Evolutionary conservation across 306 rosid genomes (phyloP).

Genomic region (Potentilla sterilis): DNA sequence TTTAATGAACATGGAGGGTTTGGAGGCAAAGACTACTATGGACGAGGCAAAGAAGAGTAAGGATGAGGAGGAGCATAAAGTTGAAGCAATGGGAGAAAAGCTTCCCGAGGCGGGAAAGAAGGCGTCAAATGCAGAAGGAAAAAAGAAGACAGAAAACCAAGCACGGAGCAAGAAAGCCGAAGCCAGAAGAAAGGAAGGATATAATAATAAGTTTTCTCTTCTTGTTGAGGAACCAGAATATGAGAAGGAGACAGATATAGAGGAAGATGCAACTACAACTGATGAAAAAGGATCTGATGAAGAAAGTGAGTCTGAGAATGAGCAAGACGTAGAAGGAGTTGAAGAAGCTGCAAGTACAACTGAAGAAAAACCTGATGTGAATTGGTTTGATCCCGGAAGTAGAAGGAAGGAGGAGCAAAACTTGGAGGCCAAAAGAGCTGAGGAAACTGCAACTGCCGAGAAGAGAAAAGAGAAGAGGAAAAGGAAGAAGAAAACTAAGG

Average conservation of each 20-base stretch:
- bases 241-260: not conserved
- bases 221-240: not conserved
- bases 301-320: not conserved
- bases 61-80: not conserved
- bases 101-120: not conserved
- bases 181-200: not conserved
- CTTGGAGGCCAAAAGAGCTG: not conserved
- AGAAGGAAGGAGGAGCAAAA: not conserved
- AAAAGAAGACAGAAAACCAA: not conserved
- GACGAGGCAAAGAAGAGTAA: not conserved
- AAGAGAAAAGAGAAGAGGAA: not conserved
- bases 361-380: not conserved
- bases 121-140: not conserved
- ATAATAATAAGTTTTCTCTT: not conserved
- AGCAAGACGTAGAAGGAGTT: not conserved
- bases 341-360: not conserved
- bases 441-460: not conserved
- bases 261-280: not conserved
- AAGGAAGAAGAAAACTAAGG: not conserved
- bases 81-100: not conserved
- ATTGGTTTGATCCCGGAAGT: not conserved
- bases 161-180: not conserved
- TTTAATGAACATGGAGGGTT: not conserved
- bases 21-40: not conserved
- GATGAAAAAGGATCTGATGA: not conserved